Evolutionary conservation across 129 eudicot genomes (phyloP).

Genomic region (Daucus carota): DH1_v3.0 NC_030383.2:41335501-41336000

Average conservation of each 20-base stretch:
- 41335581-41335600: no score
- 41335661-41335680: constrained; percentile 3
- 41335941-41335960: constrained; percentile 51
- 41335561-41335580: no score
- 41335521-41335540: no score
- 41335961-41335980: constrained; percentile 63
- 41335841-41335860: constrained; percentile 48
- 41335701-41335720: neutral
- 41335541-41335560: no score
- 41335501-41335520: no score
- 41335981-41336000: constrained; percentile 47
- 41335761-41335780: neutral
- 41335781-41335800: neutral
- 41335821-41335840: constrained; percentile 67
- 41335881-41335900: constrained; percentile 31
- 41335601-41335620: neutral
- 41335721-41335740: neutral
- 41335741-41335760: constrained; percentile 6
- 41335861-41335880: constrained; percentile 33
- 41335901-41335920: constrained; percentile 28
- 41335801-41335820: constrained; percentile 46
- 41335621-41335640: neutral
- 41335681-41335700: constrained; percentile 14
- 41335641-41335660: neutral
- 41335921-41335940: constrained; percentile 39